Percentiles rank a stretch among this genome's conserved stretches.
These are phyloP conservation scores for Anisodus acutangulus DNA, from an alignment of 257 asterid species.

Conservation along the genomic window DNA sequence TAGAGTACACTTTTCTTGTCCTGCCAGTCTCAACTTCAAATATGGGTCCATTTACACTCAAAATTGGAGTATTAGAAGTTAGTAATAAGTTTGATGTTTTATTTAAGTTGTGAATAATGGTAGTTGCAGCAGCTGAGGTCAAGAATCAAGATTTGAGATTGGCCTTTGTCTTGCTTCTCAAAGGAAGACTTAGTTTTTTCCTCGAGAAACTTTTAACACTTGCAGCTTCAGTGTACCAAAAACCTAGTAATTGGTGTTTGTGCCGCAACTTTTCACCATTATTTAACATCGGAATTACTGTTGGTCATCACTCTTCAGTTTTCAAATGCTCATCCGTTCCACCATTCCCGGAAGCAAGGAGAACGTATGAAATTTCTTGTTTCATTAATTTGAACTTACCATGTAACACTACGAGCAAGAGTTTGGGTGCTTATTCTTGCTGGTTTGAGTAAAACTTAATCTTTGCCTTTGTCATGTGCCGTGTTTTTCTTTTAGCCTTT, in stretches of 20 bases:
- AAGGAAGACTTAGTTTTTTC: background rate
- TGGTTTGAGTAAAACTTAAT: too few relatives aligned
- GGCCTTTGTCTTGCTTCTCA: background rate
- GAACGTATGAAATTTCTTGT: background rate
- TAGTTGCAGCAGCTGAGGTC: background rate
- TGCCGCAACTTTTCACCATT: background rate
- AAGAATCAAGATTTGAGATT: background rate
- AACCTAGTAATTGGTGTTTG: background rate
- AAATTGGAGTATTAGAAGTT: background rate
- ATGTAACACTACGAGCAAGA: background rate
- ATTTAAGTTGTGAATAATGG: background rate
- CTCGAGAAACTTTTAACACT: too few relatives aligned
- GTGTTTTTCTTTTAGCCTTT: background rate
- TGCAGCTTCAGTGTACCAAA: conserved; percentile 9
- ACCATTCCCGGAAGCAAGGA: background rate
- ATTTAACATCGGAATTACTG: background rate
- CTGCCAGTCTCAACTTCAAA: background rate
- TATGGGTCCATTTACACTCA: background rate
- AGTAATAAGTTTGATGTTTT: too few relatives aligned
- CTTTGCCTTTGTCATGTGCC: background rate
- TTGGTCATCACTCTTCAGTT: background rate
- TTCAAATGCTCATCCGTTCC: background rate
- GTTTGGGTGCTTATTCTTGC: background rate
- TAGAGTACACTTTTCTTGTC: background rate
- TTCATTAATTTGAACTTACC: background rate